phyloP scores from a whole-genome alignment of 257 asterid genomes.

The Sherardia arvensis region DNA sequence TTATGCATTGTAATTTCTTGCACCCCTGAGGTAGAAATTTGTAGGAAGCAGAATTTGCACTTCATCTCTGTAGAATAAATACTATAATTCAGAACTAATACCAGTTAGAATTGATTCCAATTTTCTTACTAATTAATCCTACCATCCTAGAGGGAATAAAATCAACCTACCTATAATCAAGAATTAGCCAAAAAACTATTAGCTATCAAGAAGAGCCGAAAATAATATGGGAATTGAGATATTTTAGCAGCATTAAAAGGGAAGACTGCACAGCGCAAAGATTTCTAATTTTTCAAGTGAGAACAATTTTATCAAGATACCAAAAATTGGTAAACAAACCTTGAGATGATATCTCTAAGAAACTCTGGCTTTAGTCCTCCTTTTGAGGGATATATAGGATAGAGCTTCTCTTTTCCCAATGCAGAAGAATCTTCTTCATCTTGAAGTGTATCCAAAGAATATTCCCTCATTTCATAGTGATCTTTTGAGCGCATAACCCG shows the following conservation, averaged over 20 bases:
- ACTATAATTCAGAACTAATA: background rate
- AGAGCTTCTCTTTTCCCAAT: slow-evolving; percentile 67
- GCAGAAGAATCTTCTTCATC: slow-evolving; percentile 53
- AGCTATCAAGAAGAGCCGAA: background rate
- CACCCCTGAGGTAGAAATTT: background rate
- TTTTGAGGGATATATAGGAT: slow-evolving; percentile 92
- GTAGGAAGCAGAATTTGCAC: background rate
- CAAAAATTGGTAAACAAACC: slow-evolving; percentile 33
- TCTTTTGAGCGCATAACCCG: slow-evolving; percentile 48
- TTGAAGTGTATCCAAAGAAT: slow-evolving; percentile 58
- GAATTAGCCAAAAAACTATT: background rate
- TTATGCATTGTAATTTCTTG: background rate
- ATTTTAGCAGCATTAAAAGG: background rate
- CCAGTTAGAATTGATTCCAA: background rate
- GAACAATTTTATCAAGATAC: background rate
- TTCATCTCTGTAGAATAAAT: background rate
- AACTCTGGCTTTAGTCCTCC: slow-evolving; percentile 71
- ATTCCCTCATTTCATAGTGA: slow-evolving; percentile 92
- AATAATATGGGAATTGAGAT: background rate
- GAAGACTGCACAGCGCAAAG: background rate
- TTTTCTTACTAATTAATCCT: background rate
- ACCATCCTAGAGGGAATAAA: background rate
- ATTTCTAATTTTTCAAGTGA: background rate
- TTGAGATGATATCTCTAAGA: slow-evolving; percentile 62
- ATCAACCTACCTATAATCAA: background rate